Evolutionary conservation across 257 asterid species (phyloP), one percentile per base, ranked within the genome.

Genomic region (Voacanga thouarsii): DNA sequence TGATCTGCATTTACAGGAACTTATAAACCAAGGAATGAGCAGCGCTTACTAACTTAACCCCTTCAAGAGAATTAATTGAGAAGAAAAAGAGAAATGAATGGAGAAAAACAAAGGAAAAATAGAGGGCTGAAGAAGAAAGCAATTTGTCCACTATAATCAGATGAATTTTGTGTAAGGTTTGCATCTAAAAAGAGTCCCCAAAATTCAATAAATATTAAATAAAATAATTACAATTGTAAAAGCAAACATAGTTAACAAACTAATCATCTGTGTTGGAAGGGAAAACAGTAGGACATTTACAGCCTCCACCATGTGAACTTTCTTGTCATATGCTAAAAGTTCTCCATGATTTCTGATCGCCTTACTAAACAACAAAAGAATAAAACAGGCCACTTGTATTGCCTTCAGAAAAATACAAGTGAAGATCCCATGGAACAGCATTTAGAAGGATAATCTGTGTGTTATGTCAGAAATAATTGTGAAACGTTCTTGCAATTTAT

Each of bases 1-100:
- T 94, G 80, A 94, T 94, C 99, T 94, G 90, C 81, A 67, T 21
- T 59, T 28, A 53, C 33, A 30, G 50, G 44, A 33, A 73, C 26
- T 9, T 21, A 55, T 18, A 73, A 4, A 73, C 7, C 77, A 73
- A 21, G 39, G 50, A 53, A 19, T 50, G 49, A 28, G 45, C 77
- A 26, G 51, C 37, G 1, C 12, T 53, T 73, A 15, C 68, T 23
- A 44, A 12, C 16, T 57, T 12, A 71, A 21, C 53, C 39, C 10
- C 66, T 64, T 43, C 16, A 69, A 28, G 49, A 4, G 11, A 26
- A 26, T 12, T 49, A 18, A 21, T 2, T 5, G 66, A 67, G 39
- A 53, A 39, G 59, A 75, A 53, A 75, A 53, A n/a, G 44, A 19
- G 53, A 24, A n/a, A 23, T 14, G 23, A 47, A 72, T 9, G 6